These are phyloP conservation scores for Triticum timopheevii DNA, from an alignment of 176 grass and related monocot genomes.

Conservation along the genomic window DNA sequence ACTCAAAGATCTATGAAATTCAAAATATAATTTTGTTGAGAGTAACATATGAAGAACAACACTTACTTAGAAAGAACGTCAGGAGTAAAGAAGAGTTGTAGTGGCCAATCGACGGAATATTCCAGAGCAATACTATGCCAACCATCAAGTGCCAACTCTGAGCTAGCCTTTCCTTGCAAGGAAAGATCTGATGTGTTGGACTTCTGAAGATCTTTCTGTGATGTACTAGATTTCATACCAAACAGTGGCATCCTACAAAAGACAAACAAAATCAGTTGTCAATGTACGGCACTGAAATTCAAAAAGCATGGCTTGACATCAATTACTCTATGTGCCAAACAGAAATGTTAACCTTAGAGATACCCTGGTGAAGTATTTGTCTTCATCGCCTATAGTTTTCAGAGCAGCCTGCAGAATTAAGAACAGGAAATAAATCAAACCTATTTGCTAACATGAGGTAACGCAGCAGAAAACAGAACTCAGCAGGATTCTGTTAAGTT, in stretches of 20 bases:
- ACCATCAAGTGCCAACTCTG: conserved; percentile 81
- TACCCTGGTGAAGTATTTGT: conserved; percentile 90
- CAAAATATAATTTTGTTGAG: conserved; percentile 5
- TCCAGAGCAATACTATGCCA: conserved; percentile 93
- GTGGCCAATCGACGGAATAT: conserved; percentile 91
- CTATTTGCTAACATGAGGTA: conserved; percentile 7
- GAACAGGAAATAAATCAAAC: conserved; percentile 16
- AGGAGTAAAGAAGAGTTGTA: conserved; percentile 97
- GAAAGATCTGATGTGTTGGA: conserved; percentile 49
- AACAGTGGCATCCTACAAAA: conserved; percentile 73
- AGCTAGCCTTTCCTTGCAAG: conserved; percentile 56
- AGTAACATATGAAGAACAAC: conserved; percentile 14
- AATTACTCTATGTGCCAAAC: conserved; percentile 14
- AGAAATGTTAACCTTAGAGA: conserved; percentile 65
- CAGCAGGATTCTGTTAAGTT: background rate
- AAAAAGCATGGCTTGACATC: conserved; percentile 13
- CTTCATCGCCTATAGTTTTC: conserved; percentile 93
- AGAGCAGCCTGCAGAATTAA: conserved; percentile 77
- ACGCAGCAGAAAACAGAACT: conserved; percentile 2
- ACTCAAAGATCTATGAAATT: background rate
- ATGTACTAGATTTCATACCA: conserved; percentile 59
- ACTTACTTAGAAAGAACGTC: conserved; percentile 95
- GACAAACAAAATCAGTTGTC: conserved; percentile 14
- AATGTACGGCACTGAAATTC: conserved; percentile 11
- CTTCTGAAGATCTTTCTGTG: conserved; percentile 66